Percentiles rank a stretch among this genome's conserved stretches.
These are phyloP conservation scores for Stentor coeruleus DNA, from an alignment of 73 alveolate genomes.

Conservation along the genomic window DNA sequence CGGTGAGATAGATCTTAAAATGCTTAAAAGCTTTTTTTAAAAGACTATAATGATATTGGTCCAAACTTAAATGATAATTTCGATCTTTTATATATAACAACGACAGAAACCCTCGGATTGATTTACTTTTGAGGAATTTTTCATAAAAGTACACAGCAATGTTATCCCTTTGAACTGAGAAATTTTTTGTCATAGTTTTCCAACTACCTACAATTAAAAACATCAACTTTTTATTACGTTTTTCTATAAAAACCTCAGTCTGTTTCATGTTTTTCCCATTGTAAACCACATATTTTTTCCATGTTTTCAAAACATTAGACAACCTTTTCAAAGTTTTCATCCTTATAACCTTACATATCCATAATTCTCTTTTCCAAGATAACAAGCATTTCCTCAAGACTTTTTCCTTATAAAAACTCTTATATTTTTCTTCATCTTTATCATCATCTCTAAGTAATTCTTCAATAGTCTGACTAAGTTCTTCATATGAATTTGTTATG, in stretches of 20 bases:
- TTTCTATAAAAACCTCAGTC: not conserved
- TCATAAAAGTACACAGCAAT: not conserved
- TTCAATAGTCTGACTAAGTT: slow-evolving; percentile 16
- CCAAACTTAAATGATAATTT: too few relatives aligned
- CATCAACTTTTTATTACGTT: too few relatives aligned
- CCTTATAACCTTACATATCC: not conserved
- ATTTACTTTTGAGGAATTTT: not conserved
- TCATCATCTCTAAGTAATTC: slow-evolving; percentile 13
- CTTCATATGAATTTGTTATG: not conserved
- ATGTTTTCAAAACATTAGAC: not conserved
- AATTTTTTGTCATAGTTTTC: not conserved
- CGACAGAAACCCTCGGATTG: not conserved
- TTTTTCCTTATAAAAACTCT: not conserved
- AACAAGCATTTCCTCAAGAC: too few relatives aligned
- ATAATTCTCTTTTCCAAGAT: not conserved
- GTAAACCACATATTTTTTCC: not conserved
- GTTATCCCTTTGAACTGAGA: not conserved
- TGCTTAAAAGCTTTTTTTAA: too few relatives aligned
- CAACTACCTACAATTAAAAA: too few relatives aligned
- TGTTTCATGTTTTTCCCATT: not conserved
- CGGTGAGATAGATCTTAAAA: not conserved
- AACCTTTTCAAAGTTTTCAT: too few relatives aligned
- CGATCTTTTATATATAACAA: not conserved
- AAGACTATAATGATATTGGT: not conserved
- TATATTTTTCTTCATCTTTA: not conserved